Base-by-base conservation (phyloP, 176 grass and related monocot species). In the Oropetium thomaeum region DNA sequence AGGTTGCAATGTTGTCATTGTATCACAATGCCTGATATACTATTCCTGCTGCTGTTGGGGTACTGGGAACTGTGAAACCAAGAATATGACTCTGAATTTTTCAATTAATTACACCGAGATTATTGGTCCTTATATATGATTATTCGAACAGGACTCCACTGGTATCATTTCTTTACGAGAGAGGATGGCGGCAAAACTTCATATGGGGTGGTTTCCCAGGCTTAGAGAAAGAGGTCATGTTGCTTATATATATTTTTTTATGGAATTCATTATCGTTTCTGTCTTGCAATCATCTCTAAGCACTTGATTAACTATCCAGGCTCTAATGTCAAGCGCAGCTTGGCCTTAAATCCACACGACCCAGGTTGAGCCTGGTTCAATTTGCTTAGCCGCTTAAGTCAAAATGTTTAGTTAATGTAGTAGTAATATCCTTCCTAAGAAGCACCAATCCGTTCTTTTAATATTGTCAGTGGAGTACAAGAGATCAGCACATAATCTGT, bases 181-280 rank as follows among this genome's bases (percentile, higher is more conserved):
- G 91, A 85, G 95, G 95, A 40, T 97, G 95, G 91, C 88, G 95
- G 17, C 95, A 92, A 78, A 97, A 89, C 89, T 97, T 97, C 27
- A 16, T 86, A 43, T 97, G 95, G 95, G 84, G 83, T 81, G 95
- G 95, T 75, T 93, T 97, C 49, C 95, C 95, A 64, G 91, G 95
- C 29, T 78, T 80, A 52, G 86, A 92, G 74, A 91, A 19, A 91
- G 95, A 97, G 94, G 94, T 97, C 52, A 67, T 69, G 27, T 39
- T 11, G 7, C 79, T 63, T 10, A 58, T 53, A 10, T 85, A 67
- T 79, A 66, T 17, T 81, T 0, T 72, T 83, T 69, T 69, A 26
- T 32, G 1, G 79, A 82, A n/a, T n/a, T n/a, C n/a, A n/a, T n/a
- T n/a, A n/a, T n/a, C n/a, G 28, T 70, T 29, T 25, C 26, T 42